Percentiles rank a stretch among this genome's conserved stretches.
These are phyloP conservation scores for Blyttiomyces sp. DNA, from an alignment of 371 early-diverging fungal genomes.

Conservation along the genomic window DNA sequence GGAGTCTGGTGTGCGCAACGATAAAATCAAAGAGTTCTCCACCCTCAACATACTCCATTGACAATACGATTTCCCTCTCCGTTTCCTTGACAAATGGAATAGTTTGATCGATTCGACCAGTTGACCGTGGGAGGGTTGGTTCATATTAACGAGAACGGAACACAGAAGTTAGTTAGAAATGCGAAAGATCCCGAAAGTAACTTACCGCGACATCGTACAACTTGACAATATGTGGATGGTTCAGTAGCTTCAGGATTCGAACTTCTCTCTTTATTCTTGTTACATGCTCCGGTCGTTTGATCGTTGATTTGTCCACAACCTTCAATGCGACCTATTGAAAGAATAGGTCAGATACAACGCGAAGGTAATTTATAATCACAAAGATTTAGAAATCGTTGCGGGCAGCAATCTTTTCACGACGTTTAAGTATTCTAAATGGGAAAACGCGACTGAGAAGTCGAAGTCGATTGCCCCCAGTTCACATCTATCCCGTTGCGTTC, in stretches of 20 bases:
- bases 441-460: background rate
- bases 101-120: background rate
- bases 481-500: no score
- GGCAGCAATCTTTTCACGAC: no score
- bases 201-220: slow-evolving; percentile 39
- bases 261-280: slow-evolving; percentile 45
- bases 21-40: slow-evolving; percentile 63
- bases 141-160: no score
- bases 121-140: background rate
- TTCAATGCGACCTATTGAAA: slow-evolving; percentile 40
- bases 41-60: slow-evolving; percentile 43
- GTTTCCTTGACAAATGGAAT: slow-evolving; percentile 25
- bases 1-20: slow-evolving; percentile 48
- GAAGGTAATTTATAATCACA: background rate
- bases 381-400: background rate
- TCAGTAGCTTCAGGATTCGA: slow-evolving; percentile 38
- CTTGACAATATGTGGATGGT: slow-evolving; percentile 43
- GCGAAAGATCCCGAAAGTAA: no score
- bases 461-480: background rate
- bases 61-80: slow-evolving; percentile 40
- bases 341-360: background rate
- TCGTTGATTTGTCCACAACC: slow-evolving; percentile 34
- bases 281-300: slow-evolving; percentile 38
- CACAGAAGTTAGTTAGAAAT: no score
- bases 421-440: background rate